Conservation (phyloP, 1,284 basidiomycete species). For the Volvariella surrecta region DNA sequence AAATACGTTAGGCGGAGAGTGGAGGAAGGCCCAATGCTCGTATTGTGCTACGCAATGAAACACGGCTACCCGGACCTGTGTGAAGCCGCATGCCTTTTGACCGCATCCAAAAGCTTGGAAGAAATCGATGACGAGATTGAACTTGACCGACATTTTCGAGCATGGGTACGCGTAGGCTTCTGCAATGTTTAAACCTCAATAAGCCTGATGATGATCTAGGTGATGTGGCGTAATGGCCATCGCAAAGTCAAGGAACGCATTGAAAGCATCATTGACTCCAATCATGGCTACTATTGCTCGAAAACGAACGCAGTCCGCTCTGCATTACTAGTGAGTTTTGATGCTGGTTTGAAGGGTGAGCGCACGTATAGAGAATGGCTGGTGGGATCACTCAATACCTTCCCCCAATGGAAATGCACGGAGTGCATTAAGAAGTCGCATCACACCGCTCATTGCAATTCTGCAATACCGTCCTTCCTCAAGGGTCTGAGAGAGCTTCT, state of each 20-base stretch:
- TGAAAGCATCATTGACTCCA: too few species aligned
- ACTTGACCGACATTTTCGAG: not conserved
- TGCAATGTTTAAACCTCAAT: not conserved
- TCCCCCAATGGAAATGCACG: too few species aligned
- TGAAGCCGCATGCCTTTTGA: not conserved
- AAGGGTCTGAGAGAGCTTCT: too few species aligned
- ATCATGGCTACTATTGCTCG: too few species aligned
- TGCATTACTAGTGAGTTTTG: too few species aligned
- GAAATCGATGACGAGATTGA: not conserved
- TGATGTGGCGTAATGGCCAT: not conserved
- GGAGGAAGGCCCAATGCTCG: not conserved
- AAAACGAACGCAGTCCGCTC: too few species aligned
- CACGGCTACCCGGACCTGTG: slow-evolving; percentile 5
- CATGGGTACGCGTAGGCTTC: not conserved
- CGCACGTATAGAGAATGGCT: too few species aligned
- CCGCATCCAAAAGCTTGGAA: not conserved
- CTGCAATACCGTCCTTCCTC: too few species aligned
- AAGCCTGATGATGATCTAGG: not conserved
- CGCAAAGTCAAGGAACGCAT: not conserved
- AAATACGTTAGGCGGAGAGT: not conserved
- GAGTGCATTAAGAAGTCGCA: too few species aligned
- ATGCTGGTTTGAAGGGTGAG: too few species aligned
- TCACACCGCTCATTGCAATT: too few species aligned
- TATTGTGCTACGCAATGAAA: slow-evolving; percentile 5
- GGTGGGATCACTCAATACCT: too few species aligned